These are phyloP conservation scores for Tolypocladium sp. DNA, from an alignment of 2,329 filamentous ascomycete genomes.

Conservation along the genomic window DNA sequence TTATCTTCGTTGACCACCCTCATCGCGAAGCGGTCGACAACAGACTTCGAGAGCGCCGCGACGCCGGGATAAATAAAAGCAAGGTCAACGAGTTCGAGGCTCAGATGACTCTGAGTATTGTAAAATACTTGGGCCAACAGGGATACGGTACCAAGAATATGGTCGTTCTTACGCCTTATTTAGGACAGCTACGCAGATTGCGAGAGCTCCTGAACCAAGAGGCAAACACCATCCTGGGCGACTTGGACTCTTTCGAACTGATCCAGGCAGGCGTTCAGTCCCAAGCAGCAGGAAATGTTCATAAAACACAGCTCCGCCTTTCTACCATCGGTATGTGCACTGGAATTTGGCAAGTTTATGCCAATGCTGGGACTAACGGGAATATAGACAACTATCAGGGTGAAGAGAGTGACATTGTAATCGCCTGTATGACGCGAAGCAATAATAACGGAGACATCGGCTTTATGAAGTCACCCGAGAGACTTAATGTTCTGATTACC, in stretches of 20 bases:
- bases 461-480: slow-evolving; percentile 56
- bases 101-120: slow-evolving; percentile 53
- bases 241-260: slow-evolving; percentile 57
- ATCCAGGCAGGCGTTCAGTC: slow-evolving; percentile 49
- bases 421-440: slow-evolving; percentile 58
- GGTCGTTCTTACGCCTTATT: slow-evolving; percentile 63
- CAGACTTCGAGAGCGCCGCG: slow-evolving; percentile 36
- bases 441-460: slow-evolving; percentile 57
- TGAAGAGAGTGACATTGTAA: slow-evolving; percentile 65
- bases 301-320: slow-evolving; percentile 45
- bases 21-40: slow-evolving; percentile 52
- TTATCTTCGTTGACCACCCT: slow-evolving; percentile 46
- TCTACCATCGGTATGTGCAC: slow-evolving; percentile 69
- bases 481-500: slow-evolving; percentile 62
- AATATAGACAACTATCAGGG: slow-evolving; percentile 65
- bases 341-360: too few species aligned
- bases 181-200: slow-evolving; percentile 49
- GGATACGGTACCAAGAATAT: slow-evolving; percentile 57
- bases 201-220: slow-evolving; percentile 35
- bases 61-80: slow-evolving; percentile 38
- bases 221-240: slow-evolving; percentile 60
- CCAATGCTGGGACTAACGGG: slow-evolving; percentile 17
- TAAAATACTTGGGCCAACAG: slow-evolving; percentile 62
- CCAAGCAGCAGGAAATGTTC: slow-evolving; percentile 36
- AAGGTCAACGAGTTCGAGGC: slow-evolving; percentile 57